Percentiles rank a stretch among this genome's conserved stretches.
These are phyloP conservation scores for Cryphonectria japonica DNA, from an alignment of 2,329 filamentous ascomycete genomes.

Conservation along the genomic window DNA sequence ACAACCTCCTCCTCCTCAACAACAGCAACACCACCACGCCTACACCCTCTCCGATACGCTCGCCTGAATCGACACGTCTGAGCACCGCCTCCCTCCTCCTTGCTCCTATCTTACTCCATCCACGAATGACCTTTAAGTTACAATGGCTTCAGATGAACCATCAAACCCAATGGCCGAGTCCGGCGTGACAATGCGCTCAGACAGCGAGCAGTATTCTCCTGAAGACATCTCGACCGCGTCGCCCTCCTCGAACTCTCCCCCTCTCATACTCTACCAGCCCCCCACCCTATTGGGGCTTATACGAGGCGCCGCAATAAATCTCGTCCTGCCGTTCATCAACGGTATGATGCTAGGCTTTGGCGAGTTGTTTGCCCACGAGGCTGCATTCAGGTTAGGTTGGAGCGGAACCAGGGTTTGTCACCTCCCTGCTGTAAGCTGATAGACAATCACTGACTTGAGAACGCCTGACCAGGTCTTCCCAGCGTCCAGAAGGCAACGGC, in stretches of 20 bases:
- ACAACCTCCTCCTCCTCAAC: neutral
- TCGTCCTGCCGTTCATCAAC: constrained; percentile 95
- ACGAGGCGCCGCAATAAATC: constrained; percentile 89
- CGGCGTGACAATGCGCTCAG: constrained; percentile 76
- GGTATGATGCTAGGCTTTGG: constrained; percentile 98
- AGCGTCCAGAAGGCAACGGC: constrained; percentile 61
- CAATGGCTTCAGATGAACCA: constrained; percentile 58
- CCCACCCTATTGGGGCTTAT: constrained; percentile 86
- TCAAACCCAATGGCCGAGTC: constrained; percentile 68
- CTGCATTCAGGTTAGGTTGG: constrained; percentile 92
- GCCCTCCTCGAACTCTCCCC: constrained; percentile 65
- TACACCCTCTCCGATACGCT: neutral
- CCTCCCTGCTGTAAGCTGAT: neutral
- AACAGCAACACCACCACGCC: neutral
- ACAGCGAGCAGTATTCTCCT: constrained; percentile 81
- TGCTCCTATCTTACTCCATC: neutral
- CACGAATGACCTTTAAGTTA: constrained; percentile 13
- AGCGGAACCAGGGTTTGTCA: constrained; percentile 81
- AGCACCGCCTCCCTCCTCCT: neutral
- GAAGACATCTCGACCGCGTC: constrained; percentile 66
- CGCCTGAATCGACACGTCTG: neutral
- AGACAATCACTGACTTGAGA: neutral
- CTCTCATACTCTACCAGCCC: constrained; percentile 84
- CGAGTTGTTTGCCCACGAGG: constrained; percentile 94
- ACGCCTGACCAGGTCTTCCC: constrained; percentile 56